Evolutionary conservation across 2,329 filamentous ascomycete genomes (phyloP), one percentile per base, ranked within the genome.

Genomic region (Penicillium expansum): DNA sequence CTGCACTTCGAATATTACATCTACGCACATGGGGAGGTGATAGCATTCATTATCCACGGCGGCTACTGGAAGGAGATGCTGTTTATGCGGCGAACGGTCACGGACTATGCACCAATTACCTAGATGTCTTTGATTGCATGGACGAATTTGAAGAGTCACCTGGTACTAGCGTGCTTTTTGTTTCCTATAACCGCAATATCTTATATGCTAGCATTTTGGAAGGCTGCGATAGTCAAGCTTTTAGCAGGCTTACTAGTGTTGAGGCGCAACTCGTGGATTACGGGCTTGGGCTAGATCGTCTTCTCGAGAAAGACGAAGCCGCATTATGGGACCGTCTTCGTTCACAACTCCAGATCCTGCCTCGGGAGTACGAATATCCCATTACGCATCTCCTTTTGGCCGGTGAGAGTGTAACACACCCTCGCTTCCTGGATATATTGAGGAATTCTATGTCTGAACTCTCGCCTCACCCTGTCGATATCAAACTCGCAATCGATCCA

Each of bases 381-480:
- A n/a, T 61, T 14, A 59, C 49, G 22, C 43, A 56, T 49, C 18
- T 61, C 37, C 11, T 55, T 37, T n/a, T 59, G 42, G 59, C 56
- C 29, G 50, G 59, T 2, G 59, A 59, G 43, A 57, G 53, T 38
- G 48, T 37, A 18, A 59, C 47, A 1, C 37, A 38, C 2, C 37
- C 37, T 20, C 37, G 37, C 4, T 38, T 7, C 37, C 37, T 38
- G n/a, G n/a, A n/a, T n/a, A n/a, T n/a, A n/a, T 39, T 39, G 5
- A 18, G 18, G 18, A 18, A 20, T 20, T 39, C 10, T 7, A 20
- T 39, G 5, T 20, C 18, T 39, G 11, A 20, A 39, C 18, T 20
- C 5, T 39, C 18, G 18, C 37, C 5, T 39, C 10, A 2, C 5
- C 5, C 3, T 39, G 37, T 22, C 37, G 22, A 39, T 39, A 39